Evolutionary conservation across 2,329 filamentous ascomycete genomes (phyloP), one percentile per base, ranked within the genome.

Genomic region (Pyrenochaeta sp.): DNA sequence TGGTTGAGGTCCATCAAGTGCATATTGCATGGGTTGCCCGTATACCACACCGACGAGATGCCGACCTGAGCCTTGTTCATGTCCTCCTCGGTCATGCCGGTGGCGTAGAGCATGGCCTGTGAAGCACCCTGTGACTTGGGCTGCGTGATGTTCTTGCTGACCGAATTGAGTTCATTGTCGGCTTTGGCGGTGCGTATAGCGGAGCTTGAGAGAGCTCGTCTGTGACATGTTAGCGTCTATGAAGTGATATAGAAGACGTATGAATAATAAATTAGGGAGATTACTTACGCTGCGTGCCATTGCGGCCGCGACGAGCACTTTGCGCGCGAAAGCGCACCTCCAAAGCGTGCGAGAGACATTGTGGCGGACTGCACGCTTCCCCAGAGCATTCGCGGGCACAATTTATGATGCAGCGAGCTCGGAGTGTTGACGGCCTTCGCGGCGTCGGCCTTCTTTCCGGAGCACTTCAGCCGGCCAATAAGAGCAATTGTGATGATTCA

Each of bases 1-100:
- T 90, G 85, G 75, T 91, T 96, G 60, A 99, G 87, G 73, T 96
- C 91, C 79, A 99, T 85, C 62, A 99, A 83, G 80, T 99, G 95
- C 94, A 97, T 99, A 82, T 99, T 99, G 85, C 95, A 99, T 27
- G 95, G 95, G 82, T 99, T 99, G 56, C 95, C 95, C 69, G 92
- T 90, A 81, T 94, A 97, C 95, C 95, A 99, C 60, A 98, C 93
- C 5, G 93, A 97, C 42, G 94, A 96, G 77, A 99, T 98, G 67
- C 95, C 95, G 69, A 99, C 90, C 83, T 99, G 96, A 27, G 95
- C 91, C 84, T 98, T 99, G 83, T 90, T 90, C 89, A 98, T 91
- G 79, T 97, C 93, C 55, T 86, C 85, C 74, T 96, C 91, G 42
- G 82, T 87, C 72, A 99, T 83, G 52, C 96, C 96, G 1, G 94